Evolutionary conservation across 768 basidiomycete species (phyloP).

Genomic region (Lenzites betulinus): DNA sequence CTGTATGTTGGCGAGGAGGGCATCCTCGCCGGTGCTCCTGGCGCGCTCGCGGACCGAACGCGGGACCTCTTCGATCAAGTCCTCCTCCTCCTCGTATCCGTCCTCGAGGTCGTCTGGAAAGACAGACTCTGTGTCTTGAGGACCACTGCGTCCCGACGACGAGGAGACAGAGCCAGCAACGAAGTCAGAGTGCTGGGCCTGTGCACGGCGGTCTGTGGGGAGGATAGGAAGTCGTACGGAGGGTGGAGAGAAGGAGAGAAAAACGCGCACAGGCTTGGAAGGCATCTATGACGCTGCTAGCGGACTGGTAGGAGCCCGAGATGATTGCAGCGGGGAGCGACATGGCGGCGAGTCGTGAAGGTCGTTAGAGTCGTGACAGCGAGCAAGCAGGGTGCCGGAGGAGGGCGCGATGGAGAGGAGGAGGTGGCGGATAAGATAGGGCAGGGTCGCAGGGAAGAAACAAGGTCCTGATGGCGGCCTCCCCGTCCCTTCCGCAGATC

Average conservation of each 20-base stretch:
- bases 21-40: slow-evolving; percentile 18
- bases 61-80: slow-evolving; percentile 9
- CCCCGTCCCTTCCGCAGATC: no score
- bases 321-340: slow-evolving; percentile 40
- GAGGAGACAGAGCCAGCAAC: slow-evolving; percentile 52
- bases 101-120: slow-evolving; percentile 20
- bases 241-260: neutral
- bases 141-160: slow-evolving; percentile 30
- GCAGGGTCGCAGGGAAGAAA: neutral
- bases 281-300: slow-evolving; percentile 23
- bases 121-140: slow-evolving; percentile 24
- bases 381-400: neutral
- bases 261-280: slow-evolving; percentile 23
- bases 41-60: slow-evolving; percentile 11
- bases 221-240: neutral
- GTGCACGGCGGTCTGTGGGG: slow-evolving; percentile 62
- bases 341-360: slow-evolving; percentile 37
- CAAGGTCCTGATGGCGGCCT: neutral
- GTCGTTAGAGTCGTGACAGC: slow-evolving; percentile 16
- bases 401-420: neutral
- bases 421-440: neutral
- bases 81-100: slow-evolving; percentile 4
- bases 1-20: slow-evolving; percentile 26
- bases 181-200: slow-evolving; percentile 64
- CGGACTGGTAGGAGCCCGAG: slow-evolving; percentile 25